Evolutionary conservation across 192 early-diverging fungal species (phyloP).

Genomic region (Coemansia sp.): DNA sequence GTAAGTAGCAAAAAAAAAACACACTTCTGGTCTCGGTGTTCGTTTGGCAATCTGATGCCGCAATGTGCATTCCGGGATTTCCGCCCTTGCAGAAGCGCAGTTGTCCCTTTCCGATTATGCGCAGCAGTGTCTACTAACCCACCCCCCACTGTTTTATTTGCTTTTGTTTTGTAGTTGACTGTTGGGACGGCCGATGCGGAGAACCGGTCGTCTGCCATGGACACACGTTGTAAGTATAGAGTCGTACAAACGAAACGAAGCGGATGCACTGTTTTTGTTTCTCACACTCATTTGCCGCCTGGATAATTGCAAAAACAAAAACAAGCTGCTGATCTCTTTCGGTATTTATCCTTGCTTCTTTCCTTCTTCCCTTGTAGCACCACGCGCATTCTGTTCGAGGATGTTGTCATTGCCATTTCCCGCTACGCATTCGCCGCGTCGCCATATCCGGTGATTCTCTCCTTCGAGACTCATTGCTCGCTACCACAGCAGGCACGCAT

Average conservation of each 20-base stretch:
- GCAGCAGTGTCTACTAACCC: slow-evolving; percentile 9
- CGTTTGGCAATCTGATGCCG: neutral
- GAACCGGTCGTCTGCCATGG: slow-evolving; percentile 84
- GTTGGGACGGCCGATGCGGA: slow-evolving; percentile 81
- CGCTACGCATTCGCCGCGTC: slow-evolving; percentile 84
- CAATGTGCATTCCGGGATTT: neutral
- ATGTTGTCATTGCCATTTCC: slow-evolving; percentile 78
- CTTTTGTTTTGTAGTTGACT: slow-evolving; percentile 65
- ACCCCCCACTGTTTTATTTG: slow-evolving; percentile 1
- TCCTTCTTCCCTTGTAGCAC: slow-evolving; percentile 55
- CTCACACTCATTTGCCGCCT: neutral
- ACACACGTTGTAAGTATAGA: slow-evolving; percentile 64
- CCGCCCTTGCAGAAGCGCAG: neutral
- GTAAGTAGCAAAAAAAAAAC: slow-evolving; percentile 16
- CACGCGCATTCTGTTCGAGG: slow-evolving; percentile 74
- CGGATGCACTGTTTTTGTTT: neutral
- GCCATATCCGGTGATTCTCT: slow-evolving; percentile 80
- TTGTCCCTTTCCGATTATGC: neutral
- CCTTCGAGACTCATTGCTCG: slow-evolving; percentile 81
- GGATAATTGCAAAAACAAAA: neutral
- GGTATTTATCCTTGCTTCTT: neutral
- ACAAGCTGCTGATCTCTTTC: neutral
- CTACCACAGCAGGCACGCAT: slow-evolving; percentile 71
- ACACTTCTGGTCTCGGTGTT: neutral
- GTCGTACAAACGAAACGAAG: no score